A percentile compares a stretch with the other conserved stretches of the same genome.
Conservation (phyloP, 495 filamentous ascomycete genomes). For the Daldinia bambusicola region DNA sequence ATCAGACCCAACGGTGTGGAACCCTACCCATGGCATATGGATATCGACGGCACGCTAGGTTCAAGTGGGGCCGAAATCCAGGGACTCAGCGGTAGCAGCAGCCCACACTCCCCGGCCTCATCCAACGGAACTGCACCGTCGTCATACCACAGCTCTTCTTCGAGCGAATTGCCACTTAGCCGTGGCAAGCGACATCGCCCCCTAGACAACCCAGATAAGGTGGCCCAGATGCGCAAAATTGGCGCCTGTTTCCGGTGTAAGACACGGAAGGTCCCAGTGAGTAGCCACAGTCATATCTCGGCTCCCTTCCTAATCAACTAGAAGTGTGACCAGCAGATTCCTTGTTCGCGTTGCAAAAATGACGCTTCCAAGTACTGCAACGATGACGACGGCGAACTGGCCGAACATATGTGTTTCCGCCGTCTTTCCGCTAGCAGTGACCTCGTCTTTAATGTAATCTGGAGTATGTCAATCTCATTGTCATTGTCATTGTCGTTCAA, state of each 20-base stretch:
- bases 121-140: conserved; percentile 34
- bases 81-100: conserved; percentile 32
- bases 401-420: conserved; percentile 46
- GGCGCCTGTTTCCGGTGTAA: conserved; percentile 50
- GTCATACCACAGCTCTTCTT: conserved; percentile 29
- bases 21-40: conserved; percentile 48
- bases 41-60: conserved; percentile 45
- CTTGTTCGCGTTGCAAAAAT: conserved; percentile 45
- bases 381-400: conserved; percentile 44
- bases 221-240: conserved; percentile 48
- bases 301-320: conserved; percentile 31
- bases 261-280: conserved; percentile 47
- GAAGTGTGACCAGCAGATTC: conserved; percentile 48
- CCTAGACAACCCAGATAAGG: conserved; percentile 48
- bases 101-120: conserved; percentile 38
- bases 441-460: conserved; percentile 41
- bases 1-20: conserved; percentile 48
- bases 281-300: conserved; percentile 20
- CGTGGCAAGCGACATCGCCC: conserved; percentile 47
- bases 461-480: conserved; percentile 37
- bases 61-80: conserved; percentile 37
- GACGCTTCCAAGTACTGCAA: conserved; percentile 45
- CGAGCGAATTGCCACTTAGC: conserved; percentile 38
- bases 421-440: conserved; percentile 37
- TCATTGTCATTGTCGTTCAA: conserved; percentile 4